Base-by-base conservation (phyloP, 345 rosid genomes). In the Syzygium aqueum region DNA sequence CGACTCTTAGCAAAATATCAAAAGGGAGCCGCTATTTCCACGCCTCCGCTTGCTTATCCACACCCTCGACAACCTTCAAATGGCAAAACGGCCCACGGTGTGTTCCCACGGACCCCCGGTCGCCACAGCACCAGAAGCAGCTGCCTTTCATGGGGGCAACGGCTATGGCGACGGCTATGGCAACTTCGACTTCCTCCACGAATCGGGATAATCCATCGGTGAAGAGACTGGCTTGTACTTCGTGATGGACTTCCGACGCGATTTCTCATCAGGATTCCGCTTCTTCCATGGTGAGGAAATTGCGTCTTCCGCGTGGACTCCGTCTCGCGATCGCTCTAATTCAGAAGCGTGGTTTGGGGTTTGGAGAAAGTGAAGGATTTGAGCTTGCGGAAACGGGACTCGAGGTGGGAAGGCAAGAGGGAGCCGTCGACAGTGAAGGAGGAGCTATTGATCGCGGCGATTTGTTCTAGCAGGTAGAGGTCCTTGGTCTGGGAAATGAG, bases 371-470 rank as follows among this genome's bases (percentile, higher is more conserved):
- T 94, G 87, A 93, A 87, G 65, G 61, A 54, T 23, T 56, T 96
- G 89, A 96, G 99, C 23, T 92, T 92, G 80, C 89, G 91, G 91
- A 93, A 95, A 28, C 97, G 94, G 87, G 91, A 78, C 28, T 96
- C 94, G 89, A 95, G 92, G 84, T 95, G 94, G 86, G 90, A 46
- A 37, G 98, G 93, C 21, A 96, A 96, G 33, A 85, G 84, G 12
- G 96, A 93, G 84, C 92, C 90, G 21, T 92, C 77, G 86, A 93
- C n/a, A 1, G 61, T 56, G 61, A 56, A 92, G 50, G 90, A 85
- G 86, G 96, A 94, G 73, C 94, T 91, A 85, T 96, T 94, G 90
- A 96, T 94, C 22, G 93, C 92, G 78, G 97, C 91, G 88, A 93
- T 87, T 89, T 94, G 95, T 51, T 96, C 96, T 84, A 95, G 93